Percentiles rank a stretch among this genome's conserved stretches.
phyloP scores from a whole-genome alignment of 169 alveolate genomes.

The Theileria equi region DNA sequence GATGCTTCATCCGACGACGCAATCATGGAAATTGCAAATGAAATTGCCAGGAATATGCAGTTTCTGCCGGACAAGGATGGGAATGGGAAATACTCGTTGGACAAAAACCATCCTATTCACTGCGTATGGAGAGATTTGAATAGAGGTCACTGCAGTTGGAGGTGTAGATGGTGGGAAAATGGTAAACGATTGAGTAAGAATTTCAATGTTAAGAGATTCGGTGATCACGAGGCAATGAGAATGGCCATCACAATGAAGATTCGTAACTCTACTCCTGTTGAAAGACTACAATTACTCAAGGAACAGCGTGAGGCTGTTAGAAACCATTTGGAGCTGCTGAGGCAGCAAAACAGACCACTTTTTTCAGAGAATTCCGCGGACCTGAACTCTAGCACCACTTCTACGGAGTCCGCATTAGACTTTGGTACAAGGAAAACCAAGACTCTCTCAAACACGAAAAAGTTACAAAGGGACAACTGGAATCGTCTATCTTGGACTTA shows the following conservation, averaged over 20 bases:
- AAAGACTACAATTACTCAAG: constrained; percentile 65
- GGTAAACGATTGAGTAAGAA: constrained; percentile 75
- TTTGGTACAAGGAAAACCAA: constrained; percentile 18
- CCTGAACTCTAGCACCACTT: not conserved
- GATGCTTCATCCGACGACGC: constrained; percentile 49
- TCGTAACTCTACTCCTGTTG: constrained; percentile 72
- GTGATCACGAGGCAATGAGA: constrained; percentile 72
- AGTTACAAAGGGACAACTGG: constrained; percentile 58
- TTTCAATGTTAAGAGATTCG: constrained; percentile 75
- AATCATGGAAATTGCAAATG: constrained; percentile 68
- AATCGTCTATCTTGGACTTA: constrained; percentile 59
- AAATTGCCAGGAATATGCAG: constrained; percentile 64
- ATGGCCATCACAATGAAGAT: constrained; percentile 76
- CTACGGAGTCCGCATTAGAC: constrained; percentile 1
- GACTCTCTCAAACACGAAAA: constrained; percentile 26
- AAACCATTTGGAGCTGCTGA: constrained; percentile 38
- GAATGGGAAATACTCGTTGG: constrained; percentile 70
- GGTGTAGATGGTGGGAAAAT: constrained; percentile 82
- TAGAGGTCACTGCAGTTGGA: constrained; percentile 77
- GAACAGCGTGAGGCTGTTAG: constrained; percentile 76
- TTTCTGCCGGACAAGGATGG: constrained; percentile 71
- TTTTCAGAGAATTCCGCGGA: not conserved
- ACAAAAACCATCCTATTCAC: constrained; percentile 74
- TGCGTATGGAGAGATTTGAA: constrained; percentile 77
- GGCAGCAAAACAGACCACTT: constrained; percentile 14